Evolutionary conservation across 2,329 filamentous ascomycete species (phyloP).

Genomic region (Trichoderma endophyticum): DNA sequence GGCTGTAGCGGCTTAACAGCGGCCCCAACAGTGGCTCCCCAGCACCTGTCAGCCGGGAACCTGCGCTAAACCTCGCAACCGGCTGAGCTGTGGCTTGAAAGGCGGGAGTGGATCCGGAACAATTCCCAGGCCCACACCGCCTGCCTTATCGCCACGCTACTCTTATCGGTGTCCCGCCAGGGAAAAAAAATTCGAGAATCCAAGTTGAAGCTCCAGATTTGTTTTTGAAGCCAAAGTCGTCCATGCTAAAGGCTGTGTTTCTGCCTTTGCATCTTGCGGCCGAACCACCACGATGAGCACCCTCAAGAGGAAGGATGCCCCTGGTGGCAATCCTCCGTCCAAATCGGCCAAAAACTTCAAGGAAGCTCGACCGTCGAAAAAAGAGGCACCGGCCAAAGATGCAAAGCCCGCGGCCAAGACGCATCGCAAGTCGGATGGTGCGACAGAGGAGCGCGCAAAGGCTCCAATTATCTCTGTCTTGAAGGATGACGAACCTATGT

Average conservation of each 20-base stretch:
- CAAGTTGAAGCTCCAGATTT: slow-evolving; percentile 3
- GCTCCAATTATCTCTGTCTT: slow-evolving; percentile 44
- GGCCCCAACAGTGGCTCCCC: neutral
- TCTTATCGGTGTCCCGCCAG: slow-evolving; percentile 30
- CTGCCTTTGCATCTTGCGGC: slow-evolving; percentile 20
- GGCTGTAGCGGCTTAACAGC: neutral
- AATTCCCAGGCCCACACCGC: slow-evolving; percentile 20
- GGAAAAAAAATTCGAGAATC: slow-evolving; percentile 31
- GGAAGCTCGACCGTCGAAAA: slow-evolving; percentile 48
- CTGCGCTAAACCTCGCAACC: neutral
- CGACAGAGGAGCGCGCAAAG: slow-evolving; percentile 30
- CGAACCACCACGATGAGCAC: slow-evolving; percentile 48
- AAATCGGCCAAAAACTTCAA: slow-evolving; percentile 48
- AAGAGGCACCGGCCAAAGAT: slow-evolving; percentile 33
- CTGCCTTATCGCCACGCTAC: slow-evolving; percentile 17
- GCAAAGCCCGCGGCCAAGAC: slow-evolving; percentile 28
- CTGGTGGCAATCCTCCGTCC: slow-evolving; percentile 46
- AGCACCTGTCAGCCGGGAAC: neutral
- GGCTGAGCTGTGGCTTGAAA: slow-evolving; percentile 3
- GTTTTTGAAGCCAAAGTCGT: slow-evolving; percentile 14
- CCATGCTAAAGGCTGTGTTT: slow-evolving; percentile 3
- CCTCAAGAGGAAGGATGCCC: slow-evolving; percentile 58
- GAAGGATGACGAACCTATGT: slow-evolving; percentile 81
- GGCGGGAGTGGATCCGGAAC: slow-evolving; percentile 20
- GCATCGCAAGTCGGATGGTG: slow-evolving; percentile 33